phyloP scores from a whole-genome alignment of 2,329 filamentous ascomycete species.

The Aspergillus sp. region DNA sequence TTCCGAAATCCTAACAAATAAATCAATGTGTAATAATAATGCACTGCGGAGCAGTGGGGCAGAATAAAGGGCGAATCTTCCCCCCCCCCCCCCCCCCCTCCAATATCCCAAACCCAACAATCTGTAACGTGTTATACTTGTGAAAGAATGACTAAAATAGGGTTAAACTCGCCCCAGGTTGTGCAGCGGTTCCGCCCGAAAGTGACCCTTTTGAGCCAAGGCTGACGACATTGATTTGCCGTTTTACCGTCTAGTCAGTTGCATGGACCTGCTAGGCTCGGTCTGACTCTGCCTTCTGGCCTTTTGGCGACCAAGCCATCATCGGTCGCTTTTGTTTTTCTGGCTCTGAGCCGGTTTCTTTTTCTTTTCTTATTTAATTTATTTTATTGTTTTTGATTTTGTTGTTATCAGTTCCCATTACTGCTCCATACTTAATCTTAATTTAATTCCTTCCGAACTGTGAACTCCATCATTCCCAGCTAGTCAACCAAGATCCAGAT shows the following conservation, averaged over 20 bases:
- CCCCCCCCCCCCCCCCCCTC: not conserved
- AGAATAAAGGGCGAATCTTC: not conserved
- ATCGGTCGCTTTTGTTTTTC: no score
- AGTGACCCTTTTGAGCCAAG: constrained; percentile 14
- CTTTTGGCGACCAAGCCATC: not conserved
- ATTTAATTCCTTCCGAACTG: not conserved
- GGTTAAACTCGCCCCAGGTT: constrained; percentile 15
- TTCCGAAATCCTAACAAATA: not conserved
- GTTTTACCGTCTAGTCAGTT: constrained; percentile 8
- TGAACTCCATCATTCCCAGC: not conserved
- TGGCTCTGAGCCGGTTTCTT: not conserved
- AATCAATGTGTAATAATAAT: not conserved
- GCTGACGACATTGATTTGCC: constrained; percentile 15
- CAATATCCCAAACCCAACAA: not conserved
- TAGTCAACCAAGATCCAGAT: not conserved
- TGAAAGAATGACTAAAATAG: constrained; percentile 8
- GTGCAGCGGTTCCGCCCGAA: constrained; percentile 20
- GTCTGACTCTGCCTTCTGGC: not conserved
- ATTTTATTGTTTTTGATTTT: not conserved
- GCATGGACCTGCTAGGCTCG: not conserved
- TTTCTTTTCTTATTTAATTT: not conserved
- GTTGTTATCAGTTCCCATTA: not conserved
- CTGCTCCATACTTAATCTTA: not conserved
- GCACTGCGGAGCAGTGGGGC: no score
- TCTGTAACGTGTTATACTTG: not conserved